A percentile compares a stretch with the other conserved stretches of the same genome.
Conservation (phyloP, 768 basidiomycete genomes). For the Filobasidium wieringae region DNA sequence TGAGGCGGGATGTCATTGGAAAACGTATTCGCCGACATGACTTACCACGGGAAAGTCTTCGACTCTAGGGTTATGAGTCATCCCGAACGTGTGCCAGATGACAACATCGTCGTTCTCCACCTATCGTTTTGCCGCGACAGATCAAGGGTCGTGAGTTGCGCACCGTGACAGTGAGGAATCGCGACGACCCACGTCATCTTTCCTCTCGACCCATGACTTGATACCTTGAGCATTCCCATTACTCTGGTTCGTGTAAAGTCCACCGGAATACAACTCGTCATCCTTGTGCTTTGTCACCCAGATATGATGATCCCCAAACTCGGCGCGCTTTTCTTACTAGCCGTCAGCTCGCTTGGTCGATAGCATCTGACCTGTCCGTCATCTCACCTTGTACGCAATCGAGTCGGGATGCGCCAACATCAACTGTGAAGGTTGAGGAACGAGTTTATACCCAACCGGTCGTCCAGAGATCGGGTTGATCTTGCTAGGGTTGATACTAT, state of each 20-base stretch:
- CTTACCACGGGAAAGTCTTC: slow-evolving; percentile 33
- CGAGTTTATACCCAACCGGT: slow-evolving; percentile 22
- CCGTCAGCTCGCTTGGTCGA: not conserved
- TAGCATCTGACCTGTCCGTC: too few relatives aligned
- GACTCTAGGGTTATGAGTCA: slow-evolving; percentile 29
- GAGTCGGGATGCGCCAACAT: slow-evolving; percentile 14
- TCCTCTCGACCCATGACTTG: slow-evolving; percentile 21
- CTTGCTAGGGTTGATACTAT: slow-evolving; percentile 17
- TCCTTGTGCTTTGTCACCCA: slow-evolving; percentile 26
- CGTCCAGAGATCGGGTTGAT: slow-evolving; percentile 15
- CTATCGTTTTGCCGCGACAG: too few relatives aligned
- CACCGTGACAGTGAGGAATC: not conserved
- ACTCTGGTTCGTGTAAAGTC: slow-evolving; percentile 28
- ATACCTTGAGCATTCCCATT: slow-evolving; percentile 25
- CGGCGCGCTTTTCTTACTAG: slow-evolving; percentile 15
- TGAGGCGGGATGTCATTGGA: not conserved
- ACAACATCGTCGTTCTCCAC: slow-evolving; percentile 23
- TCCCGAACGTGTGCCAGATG: slow-evolving; percentile 32
- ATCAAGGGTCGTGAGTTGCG: not conserved
- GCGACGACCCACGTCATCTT: slow-evolving; percentile 22
- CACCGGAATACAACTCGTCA: slow-evolving; percentile 25
- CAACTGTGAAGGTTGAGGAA: slow-evolving; percentile 16
- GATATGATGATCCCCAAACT: slow-evolving; percentile 25
- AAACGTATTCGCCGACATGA: slow-evolving; percentile 1
- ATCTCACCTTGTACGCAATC: slow-evolving; percentile 1